A percentile compares a stretch with the other conserved stretches of the same genome.
Conservation (phyloP, 331 rosid genomes). For the Cydonia oblonga region DNA sequence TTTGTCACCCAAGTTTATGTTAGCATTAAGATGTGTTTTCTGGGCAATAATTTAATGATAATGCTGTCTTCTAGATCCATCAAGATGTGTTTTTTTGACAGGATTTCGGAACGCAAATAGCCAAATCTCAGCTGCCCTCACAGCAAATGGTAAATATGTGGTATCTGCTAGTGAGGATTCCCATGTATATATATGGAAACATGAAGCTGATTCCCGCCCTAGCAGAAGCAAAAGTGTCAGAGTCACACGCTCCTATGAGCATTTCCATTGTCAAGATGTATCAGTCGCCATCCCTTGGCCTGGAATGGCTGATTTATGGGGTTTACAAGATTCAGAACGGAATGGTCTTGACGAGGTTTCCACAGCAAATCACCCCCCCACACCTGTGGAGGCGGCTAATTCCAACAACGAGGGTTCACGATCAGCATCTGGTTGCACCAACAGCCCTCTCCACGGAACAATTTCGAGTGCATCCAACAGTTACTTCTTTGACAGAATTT, state of each 20-base stretch:
- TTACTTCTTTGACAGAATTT: constrained; percentile 82
- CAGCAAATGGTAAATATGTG: constrained; percentile 69
- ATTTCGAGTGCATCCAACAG: constrained; percentile 71
- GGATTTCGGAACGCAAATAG: constrained; percentile 85
- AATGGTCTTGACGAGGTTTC: constrained; percentile 45
- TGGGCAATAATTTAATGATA: background rate
- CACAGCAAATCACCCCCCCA: constrained; percentile 83
- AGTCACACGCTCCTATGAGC: constrained; percentile 61
- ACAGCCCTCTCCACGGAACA: constrained; percentile 70
- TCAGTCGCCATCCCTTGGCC: constrained; percentile 95
- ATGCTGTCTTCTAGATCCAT: background rate
- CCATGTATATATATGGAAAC: constrained; percentile 88
- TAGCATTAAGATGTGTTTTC: background rate
- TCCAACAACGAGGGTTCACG: constrained; percentile 33
- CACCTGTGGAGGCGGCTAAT: constrained; percentile 68
- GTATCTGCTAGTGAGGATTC: constrained; percentile 95
- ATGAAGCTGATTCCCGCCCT: constrained; percentile 82
- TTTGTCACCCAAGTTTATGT: background rate
- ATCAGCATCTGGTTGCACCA: constrained; percentile 44
- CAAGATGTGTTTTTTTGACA: constrained; percentile 26
- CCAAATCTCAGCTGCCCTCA: constrained; percentile 74
- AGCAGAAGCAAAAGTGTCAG: constrained; percentile 69
- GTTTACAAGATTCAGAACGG: constrained; percentile 42
- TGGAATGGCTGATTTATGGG: constrained; percentile 65
- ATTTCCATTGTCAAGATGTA: constrained; percentile 86